Conservation (phyloP, 495 filamentous ascomycete species). For the Aspergillus conjunctus region DNA sequence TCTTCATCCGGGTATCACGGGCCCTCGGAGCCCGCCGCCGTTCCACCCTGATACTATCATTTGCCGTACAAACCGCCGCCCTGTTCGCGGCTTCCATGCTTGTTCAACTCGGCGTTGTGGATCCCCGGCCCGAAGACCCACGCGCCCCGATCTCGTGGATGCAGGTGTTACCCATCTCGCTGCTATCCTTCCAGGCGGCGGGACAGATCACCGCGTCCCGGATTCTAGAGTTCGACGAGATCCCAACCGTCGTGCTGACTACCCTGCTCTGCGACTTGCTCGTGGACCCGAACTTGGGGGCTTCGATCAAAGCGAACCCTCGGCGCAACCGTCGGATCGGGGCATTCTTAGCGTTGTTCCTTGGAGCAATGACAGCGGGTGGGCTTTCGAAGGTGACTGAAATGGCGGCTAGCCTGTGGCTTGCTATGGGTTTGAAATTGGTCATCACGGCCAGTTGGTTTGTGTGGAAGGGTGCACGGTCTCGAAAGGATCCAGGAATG, state of each 20-base stretch:
- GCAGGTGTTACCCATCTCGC: conserved; percentile 50
- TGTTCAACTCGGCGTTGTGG: conserved; percentile 46
- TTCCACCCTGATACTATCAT: conserved; percentile 56
- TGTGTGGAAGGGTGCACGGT: conserved; percentile 32
- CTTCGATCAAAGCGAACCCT: conserved; percentile 27
- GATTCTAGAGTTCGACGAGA: conserved; percentile 62
- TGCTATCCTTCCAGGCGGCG: conserved; percentile 69
- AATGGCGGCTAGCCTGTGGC: conserved; percentile 41
- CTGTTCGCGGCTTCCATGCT: conserved; percentile 57
- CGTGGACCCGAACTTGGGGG: conserved; percentile 35
- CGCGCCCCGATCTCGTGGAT: conserved; percentile 40
- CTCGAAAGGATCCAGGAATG: conserved; percentile 13
- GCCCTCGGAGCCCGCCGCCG: conserved; percentile 42
- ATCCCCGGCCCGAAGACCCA: conserved; percentile 37
- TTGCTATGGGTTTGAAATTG: conserved; percentile 41
- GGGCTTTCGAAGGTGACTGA: conserved; percentile 33
- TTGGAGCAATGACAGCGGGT: conserved; percentile 44
- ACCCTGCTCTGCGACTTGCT: conserved; percentile 64
- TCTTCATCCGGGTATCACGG: conserved; percentile 40
- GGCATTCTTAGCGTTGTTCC: conserved; percentile 37
- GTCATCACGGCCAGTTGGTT: conserved; percentile 35
- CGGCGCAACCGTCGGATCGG: conserved; percentile 39
- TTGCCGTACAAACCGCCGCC: conserved; percentile 54
- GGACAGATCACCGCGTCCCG: conserved; percentile 67
- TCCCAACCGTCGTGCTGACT: conserved; percentile 72